These are phyloP conservation scores for Gyromitra esculenta DNA, from an alignment of 2,329 filamentous ascomycete genomes.

Conservation along the genomic window DNA sequence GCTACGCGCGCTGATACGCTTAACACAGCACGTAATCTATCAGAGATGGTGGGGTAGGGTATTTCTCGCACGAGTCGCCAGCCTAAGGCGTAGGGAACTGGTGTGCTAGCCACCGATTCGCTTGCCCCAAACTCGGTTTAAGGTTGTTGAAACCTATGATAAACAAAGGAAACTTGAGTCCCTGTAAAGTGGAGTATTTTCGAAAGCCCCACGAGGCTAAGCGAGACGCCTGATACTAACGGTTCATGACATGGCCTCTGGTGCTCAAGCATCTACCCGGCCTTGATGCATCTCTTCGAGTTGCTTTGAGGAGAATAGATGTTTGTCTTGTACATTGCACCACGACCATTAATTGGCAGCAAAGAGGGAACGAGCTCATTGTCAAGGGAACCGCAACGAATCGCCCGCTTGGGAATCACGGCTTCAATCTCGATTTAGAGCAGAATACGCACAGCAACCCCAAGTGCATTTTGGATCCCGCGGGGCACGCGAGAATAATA, in stretches of 20 bases:
- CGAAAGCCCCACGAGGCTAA: slow-evolving; percentile 8
- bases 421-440: slow-evolving; percentile 44
- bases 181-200: background rate
- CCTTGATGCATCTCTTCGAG: slow-evolving; percentile 29
- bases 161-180: slow-evolving; percentile 9
- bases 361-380: slow-evolving; percentile 19
- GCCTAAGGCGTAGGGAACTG: slow-evolving; percentile 14
- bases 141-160: slow-evolving; percentile 7
- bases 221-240: slow-evolving; percentile 24
- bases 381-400: slow-evolving; percentile 27
- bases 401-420: slow-evolving; percentile 24
- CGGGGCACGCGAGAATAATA: slow-evolving; percentile 28
- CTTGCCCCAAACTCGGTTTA: slow-evolving; percentile 30
- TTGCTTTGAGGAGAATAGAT: slow-evolving; percentile 11
- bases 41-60: too few species aligned
- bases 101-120: slow-evolving; percentile 16
- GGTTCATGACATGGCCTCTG: background rate
- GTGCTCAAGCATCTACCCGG: slow-evolving; percentile 1
- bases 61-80: slow-evolving; percentile 30
- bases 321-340: slow-evolving; percentile 18
- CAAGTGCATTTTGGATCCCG: slow-evolving; percentile 27
- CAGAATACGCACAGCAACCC: background rate
- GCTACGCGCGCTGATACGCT: slow-evolving; percentile 20
- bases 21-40: slow-evolving; percentile 4
- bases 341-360: slow-evolving; percentile 23